Evolutionary conservation across 768 basidiomycete genomes (phyloP), one percentile per base, ranked within the genome.

Genomic region (Calocera cornea): DNA sequence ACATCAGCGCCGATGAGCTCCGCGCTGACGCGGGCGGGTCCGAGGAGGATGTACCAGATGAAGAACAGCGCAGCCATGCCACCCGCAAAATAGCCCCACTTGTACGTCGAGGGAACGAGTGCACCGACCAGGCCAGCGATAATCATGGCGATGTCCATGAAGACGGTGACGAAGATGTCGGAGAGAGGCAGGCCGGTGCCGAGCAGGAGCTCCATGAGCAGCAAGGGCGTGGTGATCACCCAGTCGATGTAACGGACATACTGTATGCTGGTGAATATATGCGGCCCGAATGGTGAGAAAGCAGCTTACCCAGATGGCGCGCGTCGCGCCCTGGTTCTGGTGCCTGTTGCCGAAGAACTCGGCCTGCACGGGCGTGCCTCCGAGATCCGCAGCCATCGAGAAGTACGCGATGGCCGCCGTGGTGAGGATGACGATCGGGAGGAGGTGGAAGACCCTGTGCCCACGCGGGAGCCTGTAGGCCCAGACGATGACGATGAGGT

Each of bases 371-470:
- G 82, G 77, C 0, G 83, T 80, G 50, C 74, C 75, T 14, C 84
- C 84, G 41, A 85, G 77, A 72, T 84, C 78, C 22, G 83, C 83
- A 0, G 83, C 84, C 83, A 84, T 83, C 12, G 79, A 75, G 73
- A 83, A 83, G 75, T 83, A 83, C 1, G 80, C 73, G 50, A 85
- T 73, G 14, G 76, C 70, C 1, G 81, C 76, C 0, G 83, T 83
- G n/a, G 78, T 75, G 27, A 85, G 73, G 44, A 84, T 76, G 67
- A 83, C 76, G 40, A 80, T 72, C 50, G 78, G 78, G 49, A 84
- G 74, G 68, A 82, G 81, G 72, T 85, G 83, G 77, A 84, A 80
- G 11, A 81, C 76, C 33, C 83, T 76, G 27, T 76, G 79, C 54
- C 80, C 81, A 3, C 73, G 74, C 12, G 78, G 77, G 1, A 47